Base-by-base conservation (phyloP, 1,284 basidiomycete genomes). In the Apiotrichum porosum region DNA sequence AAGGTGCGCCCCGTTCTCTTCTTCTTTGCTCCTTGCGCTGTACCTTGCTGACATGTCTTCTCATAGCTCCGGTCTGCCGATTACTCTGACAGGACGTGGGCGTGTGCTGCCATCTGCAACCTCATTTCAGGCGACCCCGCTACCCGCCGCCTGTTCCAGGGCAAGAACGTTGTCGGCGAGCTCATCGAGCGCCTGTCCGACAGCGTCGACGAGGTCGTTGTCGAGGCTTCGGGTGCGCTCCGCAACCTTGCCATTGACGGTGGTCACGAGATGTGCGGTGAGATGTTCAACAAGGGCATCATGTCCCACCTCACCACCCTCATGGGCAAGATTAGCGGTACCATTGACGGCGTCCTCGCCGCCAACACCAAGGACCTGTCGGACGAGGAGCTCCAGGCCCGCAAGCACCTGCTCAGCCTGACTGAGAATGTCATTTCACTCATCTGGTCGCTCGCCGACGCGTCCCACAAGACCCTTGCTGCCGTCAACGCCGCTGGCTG, bases 201-300 rank as follows among this genome's bases (percentile, higher is more conserved):
- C 68, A 79, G 78, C 44, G 84, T 88, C 51, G 87, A 92, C 57
- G 88, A 93, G 62, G 88, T 92, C 5, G 79, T 88, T 9, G 80
- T 88, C 9, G 89, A 93, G 69, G 87, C 91, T 35, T 80, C 82
- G 54, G 92, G 91, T 23, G 83, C 88, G 36, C 72, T 93, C 47
- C 80, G 88, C 57, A 97, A 95, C 74, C 74, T 95, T 21, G 92
- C 89, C 61, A 86, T 97, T 62, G 91, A 95, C 65, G 91, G 88
- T 19, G 91, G 91, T 35, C 86, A 86, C 62, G 89, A 94, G 62
- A 86, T 94, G 35, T 92, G 90, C 61, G 87, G 85, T 4, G 89
- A 95, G 72, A 94, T 97, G 88, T 93, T 85, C 74, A 95, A 97
- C 74, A 95, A 95, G 76, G 86, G 86, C 57, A 83, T 95, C 44